phyloP scores from a whole-genome alignment of 2,329 filamentous ascomycete genomes.

The Calonectria pseudoturangicola region DNA sequence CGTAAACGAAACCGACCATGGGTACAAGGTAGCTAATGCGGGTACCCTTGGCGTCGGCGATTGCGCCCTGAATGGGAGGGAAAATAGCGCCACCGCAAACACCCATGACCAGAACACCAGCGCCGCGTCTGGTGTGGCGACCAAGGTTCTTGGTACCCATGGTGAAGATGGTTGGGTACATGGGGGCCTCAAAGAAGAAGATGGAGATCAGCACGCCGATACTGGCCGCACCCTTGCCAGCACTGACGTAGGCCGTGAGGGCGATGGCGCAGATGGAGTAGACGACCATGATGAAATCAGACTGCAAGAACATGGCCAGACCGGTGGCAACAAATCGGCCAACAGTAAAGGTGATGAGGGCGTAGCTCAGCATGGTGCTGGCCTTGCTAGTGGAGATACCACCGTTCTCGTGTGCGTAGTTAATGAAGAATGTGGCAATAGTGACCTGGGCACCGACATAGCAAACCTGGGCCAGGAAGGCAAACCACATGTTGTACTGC shows the following conservation, averaged over 20 bases:
- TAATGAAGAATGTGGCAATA: constrained; percentile 82
- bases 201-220: constrained; percentile 81
- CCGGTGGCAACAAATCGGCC: constrained; percentile 80
- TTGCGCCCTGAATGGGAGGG: constrained; percentile 47
- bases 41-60: constrained; percentile 50
- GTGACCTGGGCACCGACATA: constrained; percentile 84
- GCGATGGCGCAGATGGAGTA: constrained; percentile 79
- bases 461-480: constrained; percentile 84
- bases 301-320: constrained; percentile 79
- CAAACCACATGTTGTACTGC: constrained; percentile 85
- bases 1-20: constrained; percentile 51
- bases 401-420: constrained; percentile 79
- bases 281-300: constrained; percentile 81
- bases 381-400: constrained; percentile 68
- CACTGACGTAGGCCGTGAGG: constrained; percentile 68
- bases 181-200: constrained; percentile 86
- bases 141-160: constrained; percentile 85
- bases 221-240: constrained; percentile 64
- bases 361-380: constrained; percentile 82
- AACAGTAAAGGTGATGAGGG: constrained; percentile 83
- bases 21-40: constrained; percentile 52
- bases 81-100: constrained; percentile 80
- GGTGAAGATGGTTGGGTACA: constrained; percentile 88
- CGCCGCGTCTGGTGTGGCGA: constrained; percentile 84
- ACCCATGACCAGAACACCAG: constrained; percentile 81